Evolutionary conservation across 352 stramenopile genomes (phyloP).

Genomic region (Phytophthora cryptogea): DNA sequence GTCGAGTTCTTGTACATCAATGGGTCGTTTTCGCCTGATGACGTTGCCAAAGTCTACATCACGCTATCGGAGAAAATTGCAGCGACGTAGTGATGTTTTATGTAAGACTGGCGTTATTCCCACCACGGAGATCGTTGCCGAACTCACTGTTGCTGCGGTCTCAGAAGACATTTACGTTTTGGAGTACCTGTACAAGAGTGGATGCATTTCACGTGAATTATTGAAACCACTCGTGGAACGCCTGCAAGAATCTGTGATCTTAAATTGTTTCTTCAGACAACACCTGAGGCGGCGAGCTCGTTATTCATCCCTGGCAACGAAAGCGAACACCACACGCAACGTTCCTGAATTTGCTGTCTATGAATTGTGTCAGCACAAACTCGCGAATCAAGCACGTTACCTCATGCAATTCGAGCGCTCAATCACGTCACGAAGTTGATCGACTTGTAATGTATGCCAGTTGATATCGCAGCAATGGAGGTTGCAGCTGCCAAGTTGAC

Average conservation of each 20-base stretch:
- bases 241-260: background rate
- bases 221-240: background rate
- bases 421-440: slow-evolving; percentile 1
- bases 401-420: slow-evolving; percentile 1
- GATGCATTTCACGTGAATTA: background rate
- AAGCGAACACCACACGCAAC: background rate
- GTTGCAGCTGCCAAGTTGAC: background rate
- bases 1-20: slow-evolving; percentile 4
- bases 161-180: slow-evolving; percentile 1
- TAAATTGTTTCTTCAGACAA: slow-evolving; percentile 1
- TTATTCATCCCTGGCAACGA: too few species aligned
- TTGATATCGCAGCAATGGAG: background rate
- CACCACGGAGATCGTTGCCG: background rate
- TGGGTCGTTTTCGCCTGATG: background rate
- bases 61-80: background rate
- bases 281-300: background rate
- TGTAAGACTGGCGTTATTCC: slow-evolving; percentile 3
- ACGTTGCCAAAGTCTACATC: background rate
- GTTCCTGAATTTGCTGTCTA: background rate
- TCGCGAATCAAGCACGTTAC: background rate
- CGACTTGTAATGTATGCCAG: slow-evolving; percentile 2
- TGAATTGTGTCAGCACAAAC: background rate
- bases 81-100: background rate
- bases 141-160: background rate
- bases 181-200: background rate